phyloP scores from a whole-genome alignment of 169 alveolate genomes.

The Plasmodium coatneyi region DNA sequence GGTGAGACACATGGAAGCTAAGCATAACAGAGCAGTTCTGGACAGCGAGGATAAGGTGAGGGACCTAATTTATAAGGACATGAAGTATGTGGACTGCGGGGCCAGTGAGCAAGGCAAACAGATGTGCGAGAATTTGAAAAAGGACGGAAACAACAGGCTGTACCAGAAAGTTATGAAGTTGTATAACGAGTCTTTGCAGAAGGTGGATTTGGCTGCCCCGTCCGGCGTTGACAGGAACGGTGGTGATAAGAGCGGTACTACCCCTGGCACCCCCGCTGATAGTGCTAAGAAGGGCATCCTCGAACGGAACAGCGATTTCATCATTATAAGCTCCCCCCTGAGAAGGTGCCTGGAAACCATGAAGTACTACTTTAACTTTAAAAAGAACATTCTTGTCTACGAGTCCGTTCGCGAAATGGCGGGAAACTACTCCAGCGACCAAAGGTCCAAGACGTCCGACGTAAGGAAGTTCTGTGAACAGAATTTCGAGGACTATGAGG shows the following conservation, averaged over 20 bases:
- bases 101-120: constrained; percentile 51
- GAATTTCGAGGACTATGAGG: constrained; percentile 61
- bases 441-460: constrained; percentile 61
- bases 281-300: constrained; percentile 21
- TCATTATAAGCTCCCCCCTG: constrained; percentile 50
- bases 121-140: constrained; percentile 17
- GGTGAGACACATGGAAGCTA: constrained; percentile 73
- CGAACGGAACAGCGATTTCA: constrained; percentile 32
- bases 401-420: constrained; percentile 59
- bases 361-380: constrained; percentile 55
- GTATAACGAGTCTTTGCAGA: constrained; percentile 15
- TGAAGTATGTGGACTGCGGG: constrained; percentile 21
- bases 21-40: constrained; percentile 40
- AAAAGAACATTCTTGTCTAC: constrained; percentile 46
- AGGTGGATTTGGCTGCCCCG: not conserved
- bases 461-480: constrained; percentile 35
- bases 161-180: constrained; percentile 31
- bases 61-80: constrained; percentile 29
- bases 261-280: not conserved
- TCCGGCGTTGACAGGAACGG: not conserved
- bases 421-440: constrained; percentile 42
- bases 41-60: constrained; percentile 3
- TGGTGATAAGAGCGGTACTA: not conserved
- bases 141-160: not conserved
- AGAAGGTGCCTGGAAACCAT: constrained; percentile 64